These are phyloP conservation scores for Suhomyces yuchorum DNA, from an alignment of 1,139 yeast species.

Conservation along the genomic window DNA sequence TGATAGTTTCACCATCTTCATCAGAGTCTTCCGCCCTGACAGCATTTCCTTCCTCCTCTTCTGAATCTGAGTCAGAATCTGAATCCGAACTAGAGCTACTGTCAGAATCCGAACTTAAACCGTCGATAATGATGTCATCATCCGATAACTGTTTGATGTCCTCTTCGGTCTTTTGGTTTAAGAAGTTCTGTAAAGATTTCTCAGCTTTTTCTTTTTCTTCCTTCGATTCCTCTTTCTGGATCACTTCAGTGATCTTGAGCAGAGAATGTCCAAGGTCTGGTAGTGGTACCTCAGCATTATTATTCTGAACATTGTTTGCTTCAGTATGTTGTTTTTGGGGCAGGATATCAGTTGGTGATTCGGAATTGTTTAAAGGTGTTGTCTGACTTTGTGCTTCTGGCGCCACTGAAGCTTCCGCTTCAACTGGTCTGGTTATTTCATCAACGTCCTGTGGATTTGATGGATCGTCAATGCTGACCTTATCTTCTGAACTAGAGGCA, in stretches of 20 bases:
- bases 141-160: constrained; percentile 21
- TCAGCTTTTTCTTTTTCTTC: neutral
- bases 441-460: too few relatives aligned
- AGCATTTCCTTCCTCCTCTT: constrained; percentile 22
- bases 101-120: constrained; percentile 22
- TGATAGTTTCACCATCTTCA: constrained; percentile 44
- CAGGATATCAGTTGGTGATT: neutral
- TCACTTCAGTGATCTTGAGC: neutral
- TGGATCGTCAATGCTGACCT: too few relatives aligned
- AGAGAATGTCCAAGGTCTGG: neutral
- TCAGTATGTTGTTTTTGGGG: neutral
- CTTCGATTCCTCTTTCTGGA: neutral
- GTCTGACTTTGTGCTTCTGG: neutral
- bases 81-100: constrained; percentile 18
- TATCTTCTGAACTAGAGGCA: too few relatives aligned
- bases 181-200: constrained; percentile 7
- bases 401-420: neutral
- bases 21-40: constrained; percentile 35
- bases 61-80: constrained; percentile 25
- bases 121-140: constrained; percentile 26
- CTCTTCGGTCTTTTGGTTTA: constrained; percentile 14
- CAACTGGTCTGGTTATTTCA: too few relatives aligned
- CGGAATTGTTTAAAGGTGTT: too few relatives aligned
- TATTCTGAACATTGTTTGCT: too few relatives aligned
- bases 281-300: neutral